Conservation (phyloP, 2,329 filamentous ascomycete genomes). For the Sporothrix variecibatus region DNA sequence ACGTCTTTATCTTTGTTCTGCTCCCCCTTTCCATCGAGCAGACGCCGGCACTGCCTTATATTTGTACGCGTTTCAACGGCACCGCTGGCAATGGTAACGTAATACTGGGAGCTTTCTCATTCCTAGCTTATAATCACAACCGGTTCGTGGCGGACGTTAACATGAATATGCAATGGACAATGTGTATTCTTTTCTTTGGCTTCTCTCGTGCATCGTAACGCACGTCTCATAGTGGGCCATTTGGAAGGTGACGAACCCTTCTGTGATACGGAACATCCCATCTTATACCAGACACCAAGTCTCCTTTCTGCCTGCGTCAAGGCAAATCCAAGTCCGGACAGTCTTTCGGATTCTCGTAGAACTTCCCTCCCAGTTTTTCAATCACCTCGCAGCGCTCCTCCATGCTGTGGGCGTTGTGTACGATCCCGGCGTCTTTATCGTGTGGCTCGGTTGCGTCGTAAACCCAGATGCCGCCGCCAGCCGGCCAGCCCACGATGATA, state of each 20-base stretch:
- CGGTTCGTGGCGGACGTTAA: too few species aligned
- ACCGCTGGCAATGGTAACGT: too few species aligned
- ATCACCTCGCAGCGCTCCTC: not conserved
- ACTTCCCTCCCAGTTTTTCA: not conserved
- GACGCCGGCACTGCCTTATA: too few species aligned
- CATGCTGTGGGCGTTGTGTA: not conserved
- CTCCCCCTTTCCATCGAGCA: too few species aligned
- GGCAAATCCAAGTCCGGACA: slow-evolving; percentile 1
- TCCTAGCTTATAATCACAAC: too few species aligned
- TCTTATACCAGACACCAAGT: not conserved
- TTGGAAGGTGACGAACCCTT: not conserved
- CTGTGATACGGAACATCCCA: not conserved
- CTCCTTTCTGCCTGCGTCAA: not conserved
- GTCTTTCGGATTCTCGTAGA: slow-evolving; percentile 11
- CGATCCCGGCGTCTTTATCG: not conserved
- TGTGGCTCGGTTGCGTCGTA: not conserved
- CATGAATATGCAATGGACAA: too few species aligned
- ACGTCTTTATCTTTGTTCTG: too few species aligned
- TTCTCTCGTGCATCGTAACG: too few species aligned
- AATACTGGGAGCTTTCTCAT: too few species aligned
- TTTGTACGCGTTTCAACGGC: too few species aligned
- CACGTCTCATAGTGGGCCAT: too few species aligned
- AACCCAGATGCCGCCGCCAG: not conserved
- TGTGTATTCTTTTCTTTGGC: too few species aligned
- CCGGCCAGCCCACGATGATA: not conserved